Percentiles rank a stretch among this genome's conserved stretches.
phyloP scores from a whole-genome alignment of 768 basidiomycete genomes.

The Mrakia frigida region DNA sequence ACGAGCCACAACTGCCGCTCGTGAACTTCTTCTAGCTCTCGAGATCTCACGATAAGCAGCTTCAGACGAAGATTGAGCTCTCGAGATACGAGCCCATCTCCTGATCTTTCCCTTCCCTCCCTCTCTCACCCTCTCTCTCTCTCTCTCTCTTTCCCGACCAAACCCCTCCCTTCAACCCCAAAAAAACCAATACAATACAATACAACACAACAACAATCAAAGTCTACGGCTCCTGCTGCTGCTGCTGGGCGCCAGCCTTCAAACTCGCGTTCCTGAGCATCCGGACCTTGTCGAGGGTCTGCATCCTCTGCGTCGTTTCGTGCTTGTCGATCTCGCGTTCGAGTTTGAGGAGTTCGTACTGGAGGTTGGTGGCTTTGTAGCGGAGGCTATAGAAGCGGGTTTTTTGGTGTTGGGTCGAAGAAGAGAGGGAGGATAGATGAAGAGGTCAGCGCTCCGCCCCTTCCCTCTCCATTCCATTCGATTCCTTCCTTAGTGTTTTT shows the following conservation, averaged over 20 bases:
- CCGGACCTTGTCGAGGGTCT: not conserved
- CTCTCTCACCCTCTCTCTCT: too few species aligned
- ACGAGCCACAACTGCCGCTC: too few species aligned
- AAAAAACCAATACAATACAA: too few species aligned
- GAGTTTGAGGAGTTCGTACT: not conserved
- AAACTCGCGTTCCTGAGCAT: not conserved
- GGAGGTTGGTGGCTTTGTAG: constrained; percentile 3
- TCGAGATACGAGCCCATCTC: too few species aligned
- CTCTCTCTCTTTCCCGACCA: too few species aligned
- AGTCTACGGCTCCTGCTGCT: too few species aligned
- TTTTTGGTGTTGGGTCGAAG: not conserved
- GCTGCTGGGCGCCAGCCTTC: not conserved
- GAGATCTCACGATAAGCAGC: too few species aligned
- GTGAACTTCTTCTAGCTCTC: too few species aligned
- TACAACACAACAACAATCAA: too few species aligned
- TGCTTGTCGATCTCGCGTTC: not conserved
- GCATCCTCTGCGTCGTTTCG: not conserved
- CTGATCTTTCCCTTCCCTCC: too few species aligned
- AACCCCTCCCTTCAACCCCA: too few species aligned
- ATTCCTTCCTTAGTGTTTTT: not conserved
- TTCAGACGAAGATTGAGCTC: too few species aligned
- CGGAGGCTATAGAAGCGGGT: not conserved
- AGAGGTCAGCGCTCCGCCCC: not conserved
- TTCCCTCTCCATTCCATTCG: not conserved
- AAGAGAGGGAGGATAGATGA: not conserved